Evolutionary conservation across 306 rosid species (phyloP), one percentile per base, ranked within the genome.

Genomic region (Prinsepia uniflora): DNA sequence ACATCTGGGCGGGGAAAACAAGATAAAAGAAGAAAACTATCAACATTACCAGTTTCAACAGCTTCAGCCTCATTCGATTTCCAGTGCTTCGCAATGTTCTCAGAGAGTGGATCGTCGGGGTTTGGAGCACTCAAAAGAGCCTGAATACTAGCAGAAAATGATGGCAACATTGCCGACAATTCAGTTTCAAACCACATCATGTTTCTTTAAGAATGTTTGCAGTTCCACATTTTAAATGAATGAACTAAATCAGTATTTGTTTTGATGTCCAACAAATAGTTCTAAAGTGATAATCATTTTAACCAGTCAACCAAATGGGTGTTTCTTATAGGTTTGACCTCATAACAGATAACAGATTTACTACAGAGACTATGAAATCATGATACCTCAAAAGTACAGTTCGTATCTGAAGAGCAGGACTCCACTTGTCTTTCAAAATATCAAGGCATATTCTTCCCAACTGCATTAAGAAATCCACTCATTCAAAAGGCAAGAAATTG

Each of bases 81-180:
- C 98, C 98, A 93, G 71, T 93, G 97, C 82, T 93, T 93, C 1
- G 98, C 98, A 39, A 93, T 90, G 84, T 93, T 93, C 83, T 93
- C 98, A 10, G 98, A 93, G 22, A 93, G 98, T 0, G 98, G 98
- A 76, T 93, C 98, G 18, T 93, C 98, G 0, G 98, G 98, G 73
- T 93, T 93, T 11, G 98, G 98, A 41, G 98, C 98, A 76, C 98
- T 93, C 72, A 93, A 84, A 66, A 93, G 98, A 9, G 98, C 98
- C 83, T 93, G 98, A 80, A 93, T 90, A 72, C 98, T 93, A 66
- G 6, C 63, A 70, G 22, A 60, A 79, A 60, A 43, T 4, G 24
- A 44, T 44, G 18, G 50, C 50, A 44, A 44, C 56, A 17, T 55
- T 24, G 56, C 6, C 34, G 1, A 58, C 44, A 5, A 57, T 56